Percentiles rank a stretch among this genome's conserved stretches.
These are phyloP conservation scores for Dactylella cylindrospora DNA, from an alignment of 2,329 filamentous ascomycete species.

Conservation along the genomic window DNA sequence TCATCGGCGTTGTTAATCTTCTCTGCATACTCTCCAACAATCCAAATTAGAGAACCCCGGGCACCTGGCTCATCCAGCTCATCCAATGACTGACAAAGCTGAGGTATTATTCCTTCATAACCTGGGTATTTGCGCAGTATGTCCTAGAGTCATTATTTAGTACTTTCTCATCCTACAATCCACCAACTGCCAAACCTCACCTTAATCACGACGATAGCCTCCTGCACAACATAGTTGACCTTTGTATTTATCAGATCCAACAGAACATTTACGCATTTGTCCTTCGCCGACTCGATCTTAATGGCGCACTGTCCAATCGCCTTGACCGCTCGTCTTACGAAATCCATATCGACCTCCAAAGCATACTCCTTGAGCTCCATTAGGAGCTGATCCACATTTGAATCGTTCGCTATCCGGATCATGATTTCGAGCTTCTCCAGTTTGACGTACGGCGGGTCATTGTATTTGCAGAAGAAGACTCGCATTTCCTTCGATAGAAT, in stretches of 20 bases:
- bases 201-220: conserved; percentile 98
- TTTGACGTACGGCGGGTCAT: conserved; percentile 96
- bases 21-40: conserved; percentile 97
- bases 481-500: conserved; percentile 96
- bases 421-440: conserved; percentile 98
- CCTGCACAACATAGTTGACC: conserved; percentile 98
- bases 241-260: conserved; percentile 95
- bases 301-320: conserved; percentile 98
- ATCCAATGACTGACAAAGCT: conserved; percentile 93
- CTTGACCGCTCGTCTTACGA: conserved; percentile 88
- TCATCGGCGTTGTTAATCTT: conserved; percentile 99
- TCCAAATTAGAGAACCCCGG: conserved; percentile 91
- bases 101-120: conserved; percentile 96
- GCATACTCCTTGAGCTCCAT: conserved; percentile 97
- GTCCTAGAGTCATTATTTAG: no score
- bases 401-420: conserved; percentile 97
- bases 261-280: conserved; percentile 91
- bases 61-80: conserved; percentile 94
- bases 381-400: conserved; percentile 90
- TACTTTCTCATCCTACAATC: no score
- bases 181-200: no score
- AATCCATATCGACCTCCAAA: conserved; percentile 98
- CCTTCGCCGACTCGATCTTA: conserved; percentile 93
- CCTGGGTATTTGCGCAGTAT: conserved; percentile 97
- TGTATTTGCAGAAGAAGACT: conserved; percentile 99